Evolutionary conservation across 768 basidiomycete genomes (phyloP).

Genomic region (Paxillus ammoniavirescens): DNA sequence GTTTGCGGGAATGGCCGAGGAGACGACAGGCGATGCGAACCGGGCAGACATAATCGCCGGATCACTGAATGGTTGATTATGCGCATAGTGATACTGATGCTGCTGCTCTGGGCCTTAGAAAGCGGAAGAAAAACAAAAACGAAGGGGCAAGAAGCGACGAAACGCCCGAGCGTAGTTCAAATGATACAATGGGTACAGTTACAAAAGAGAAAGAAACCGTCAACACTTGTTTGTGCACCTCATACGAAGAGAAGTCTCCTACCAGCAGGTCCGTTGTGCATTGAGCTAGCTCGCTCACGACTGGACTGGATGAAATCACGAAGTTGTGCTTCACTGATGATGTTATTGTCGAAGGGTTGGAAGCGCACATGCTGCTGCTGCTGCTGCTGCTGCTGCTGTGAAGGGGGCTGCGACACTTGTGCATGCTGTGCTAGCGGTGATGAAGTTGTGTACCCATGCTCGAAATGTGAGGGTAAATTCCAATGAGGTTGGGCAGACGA

Average conservation of each 20-base stretch:
- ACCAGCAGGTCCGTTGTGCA: constrained; percentile 41
- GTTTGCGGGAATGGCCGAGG: constrained; percentile 13
- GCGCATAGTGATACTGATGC: constrained; percentile 34
- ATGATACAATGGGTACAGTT: constrained; percentile 19
- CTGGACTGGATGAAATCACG: constrained; percentile 74
- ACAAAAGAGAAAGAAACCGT: constrained; percentile 28
- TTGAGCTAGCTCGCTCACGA: constrained; percentile 49
- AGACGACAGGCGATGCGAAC: constrained; percentile 44
- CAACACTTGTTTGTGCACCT: constrained; percentile 32
- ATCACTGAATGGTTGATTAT: constrained; percentile 58
- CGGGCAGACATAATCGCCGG: constrained; percentile 81
- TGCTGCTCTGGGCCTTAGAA: constrained; percentile 34
- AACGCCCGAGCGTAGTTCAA: constrained; percentile 20
- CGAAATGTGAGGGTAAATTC: constrained; percentile 41
- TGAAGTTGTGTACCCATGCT: constrained; percentile 39
- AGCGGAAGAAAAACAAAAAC: constrained; percentile 15
- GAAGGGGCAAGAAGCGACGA: constrained; percentile 7
- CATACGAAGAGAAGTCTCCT: constrained; percentile 45
- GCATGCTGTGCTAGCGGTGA: constrained; percentile 51
- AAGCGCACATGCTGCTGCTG: constrained; percentile 41
- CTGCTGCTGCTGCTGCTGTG: constrained; percentile 29
- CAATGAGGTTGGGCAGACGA: constrained; percentile 44
- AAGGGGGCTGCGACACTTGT: constrained; percentile 35
- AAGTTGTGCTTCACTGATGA: constrained; percentile 72
- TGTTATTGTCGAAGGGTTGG: constrained; percentile 52